A percentile compares a stretch with the other conserved stretches of the same genome.
These are phyloP conservation scores for Immersiella caudata DNA, from an alignment of 495 filamentous ascomycete genomes.

Conservation along the genomic window DNA sequence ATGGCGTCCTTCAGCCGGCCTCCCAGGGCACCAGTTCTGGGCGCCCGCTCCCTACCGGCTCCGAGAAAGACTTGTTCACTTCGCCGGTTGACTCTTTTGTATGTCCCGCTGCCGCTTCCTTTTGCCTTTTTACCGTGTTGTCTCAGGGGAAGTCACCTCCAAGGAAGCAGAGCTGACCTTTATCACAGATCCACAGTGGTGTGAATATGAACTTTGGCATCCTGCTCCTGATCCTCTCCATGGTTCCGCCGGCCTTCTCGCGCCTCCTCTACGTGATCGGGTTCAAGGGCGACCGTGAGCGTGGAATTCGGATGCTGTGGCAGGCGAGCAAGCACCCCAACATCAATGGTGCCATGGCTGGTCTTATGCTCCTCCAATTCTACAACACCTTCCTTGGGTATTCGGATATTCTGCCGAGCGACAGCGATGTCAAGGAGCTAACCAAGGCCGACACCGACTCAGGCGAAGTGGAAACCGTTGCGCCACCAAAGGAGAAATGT, in stretches of 20 bases:
- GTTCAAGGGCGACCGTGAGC: conserved; percentile 86
- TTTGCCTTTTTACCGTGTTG: too few species aligned
- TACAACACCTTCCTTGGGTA: conserved; percentile 85
- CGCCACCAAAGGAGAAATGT: conserved; percentile 74
- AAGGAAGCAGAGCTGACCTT: too few species aligned
- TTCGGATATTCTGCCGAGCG: conserved; percentile 80
- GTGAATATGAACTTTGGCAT: conserved; percentile 87
- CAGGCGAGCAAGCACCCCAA: conserved; percentile 85
- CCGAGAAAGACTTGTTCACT: conserved; percentile 58
- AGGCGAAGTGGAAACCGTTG: conserved; percentile 51
- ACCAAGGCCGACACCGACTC: conserved; percentile 32
- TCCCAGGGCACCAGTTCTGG: not conserved
- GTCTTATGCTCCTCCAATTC: conserved; percentile 76
- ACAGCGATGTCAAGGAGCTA: conserved; percentile 51
- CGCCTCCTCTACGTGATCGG: conserved; percentile 86
- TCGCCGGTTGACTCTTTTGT: conserved; percentile 77
- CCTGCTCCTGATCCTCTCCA: conserved; percentile 79
- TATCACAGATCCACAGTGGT: conserved; percentile 83
- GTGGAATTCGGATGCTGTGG: conserved; percentile 86
- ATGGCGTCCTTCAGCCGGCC: not conserved
- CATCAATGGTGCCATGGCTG: conserved; percentile 88
- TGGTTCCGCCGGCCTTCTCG: conserved; percentile 87
- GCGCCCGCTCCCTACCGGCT: not conserved
- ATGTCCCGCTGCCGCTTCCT: too few species aligned
- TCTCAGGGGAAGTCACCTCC: too few species aligned